Percentiles rank a stretch among this genome's conserved stretches.
phyloP scores from a whole-genome alignment of 208 protist genomes.

The Leishmania martiniquensis region DNA sequence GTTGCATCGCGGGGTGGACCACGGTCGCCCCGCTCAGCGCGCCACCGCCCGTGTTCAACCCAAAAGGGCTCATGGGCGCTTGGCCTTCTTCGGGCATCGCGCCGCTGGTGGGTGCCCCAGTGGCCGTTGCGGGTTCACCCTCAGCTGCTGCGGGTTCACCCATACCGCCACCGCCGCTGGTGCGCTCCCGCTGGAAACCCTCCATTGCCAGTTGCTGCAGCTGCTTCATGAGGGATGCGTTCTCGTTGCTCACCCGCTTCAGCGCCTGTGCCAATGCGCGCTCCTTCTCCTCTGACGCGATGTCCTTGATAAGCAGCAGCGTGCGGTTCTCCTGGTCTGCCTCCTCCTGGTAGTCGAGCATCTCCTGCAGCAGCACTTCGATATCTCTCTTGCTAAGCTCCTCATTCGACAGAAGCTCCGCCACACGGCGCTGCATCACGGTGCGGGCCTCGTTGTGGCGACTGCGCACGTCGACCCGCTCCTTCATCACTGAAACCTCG shows the following conservation, averaged over 20 bases:
- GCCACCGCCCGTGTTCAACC: not conserved
- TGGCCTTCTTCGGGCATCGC: not conserved
- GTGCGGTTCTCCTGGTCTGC: conserved; percentile 55
- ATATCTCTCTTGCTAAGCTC: conserved; percentile 56
- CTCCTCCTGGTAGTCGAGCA: conserved; percentile 79
- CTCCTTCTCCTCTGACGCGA: conserved; percentile 58
- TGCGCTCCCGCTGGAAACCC: conserved; percentile 30
- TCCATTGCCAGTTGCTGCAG: conserved; percentile 33
- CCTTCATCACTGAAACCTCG: conserved; percentile 30
- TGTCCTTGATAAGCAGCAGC: conserved; percentile 54
- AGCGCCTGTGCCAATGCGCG: conserved; percentile 30
- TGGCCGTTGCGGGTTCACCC: not conserved
- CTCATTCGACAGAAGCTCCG: conserved; percentile 40
- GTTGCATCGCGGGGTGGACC: not conserved
- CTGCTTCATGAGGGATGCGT: conserved; percentile 40
- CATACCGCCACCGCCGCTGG: not conserved
- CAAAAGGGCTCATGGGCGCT: not conserved
- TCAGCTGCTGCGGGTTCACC: not conserved
- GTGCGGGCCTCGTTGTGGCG: conserved; percentile 32
- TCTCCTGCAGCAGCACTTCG: conserved; percentile 59
- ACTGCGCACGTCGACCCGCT: conserved; percentile 35
- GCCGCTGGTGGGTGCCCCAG: not conserved
- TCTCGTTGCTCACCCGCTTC: conserved; percentile 41
- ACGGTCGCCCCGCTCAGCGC: not conserved
- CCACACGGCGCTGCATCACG: conserved; percentile 59